Conservation (phyloP, 2,329 filamentous ascomycete species). For the Botrytis pseudocinerea region DNA sequence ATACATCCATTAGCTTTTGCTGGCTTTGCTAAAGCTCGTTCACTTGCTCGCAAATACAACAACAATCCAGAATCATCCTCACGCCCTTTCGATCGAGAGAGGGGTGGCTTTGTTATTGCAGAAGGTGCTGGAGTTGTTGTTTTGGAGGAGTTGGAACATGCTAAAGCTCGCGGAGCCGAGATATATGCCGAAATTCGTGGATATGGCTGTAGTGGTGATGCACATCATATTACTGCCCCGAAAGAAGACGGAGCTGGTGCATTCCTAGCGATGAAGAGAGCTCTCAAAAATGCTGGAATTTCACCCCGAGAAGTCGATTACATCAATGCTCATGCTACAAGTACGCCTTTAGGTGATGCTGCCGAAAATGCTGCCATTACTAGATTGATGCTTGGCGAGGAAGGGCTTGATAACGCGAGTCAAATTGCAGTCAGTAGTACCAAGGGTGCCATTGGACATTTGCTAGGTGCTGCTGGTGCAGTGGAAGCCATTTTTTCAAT, state of each 20-base stretch:
- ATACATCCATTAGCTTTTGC: constrained; percentile 92
- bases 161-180: constrained; percentile 70
- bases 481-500: constrained; percentile 87
- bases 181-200: constrained; percentile 90
- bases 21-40: constrained; percentile 85
- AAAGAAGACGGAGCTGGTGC: constrained; percentile 80
- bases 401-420: constrained; percentile 60
- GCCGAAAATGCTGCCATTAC: constrained; percentile 87
- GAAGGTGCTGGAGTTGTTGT: constrained; percentile 89
- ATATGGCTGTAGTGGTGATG: constrained; percentile 89
- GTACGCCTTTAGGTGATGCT: constrained; percentile 79
- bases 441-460: constrained; percentile 88
- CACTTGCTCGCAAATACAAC: constrained; percentile 80
- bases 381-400: constrained; percentile 70
- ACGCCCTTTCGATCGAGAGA: constrained; percentile 78
- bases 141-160: constrained; percentile 88
- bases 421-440: constrained; percentile 87
- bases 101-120: constrained; percentile 86
- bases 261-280: constrained; percentile 79
- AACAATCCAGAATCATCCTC: constrained; percentile 69
- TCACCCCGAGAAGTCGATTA: constrained; percentile 77
- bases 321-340: constrained; percentile 93
- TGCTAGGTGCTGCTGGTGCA: constrained; percentile 87
- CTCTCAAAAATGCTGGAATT: constrained; percentile 70
- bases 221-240: constrained; percentile 91